These are phyloP conservation scores for Quercus tomentella DNA, from an alignment of 331 rosid genomes.

Conservation along the genomic window DNA sequence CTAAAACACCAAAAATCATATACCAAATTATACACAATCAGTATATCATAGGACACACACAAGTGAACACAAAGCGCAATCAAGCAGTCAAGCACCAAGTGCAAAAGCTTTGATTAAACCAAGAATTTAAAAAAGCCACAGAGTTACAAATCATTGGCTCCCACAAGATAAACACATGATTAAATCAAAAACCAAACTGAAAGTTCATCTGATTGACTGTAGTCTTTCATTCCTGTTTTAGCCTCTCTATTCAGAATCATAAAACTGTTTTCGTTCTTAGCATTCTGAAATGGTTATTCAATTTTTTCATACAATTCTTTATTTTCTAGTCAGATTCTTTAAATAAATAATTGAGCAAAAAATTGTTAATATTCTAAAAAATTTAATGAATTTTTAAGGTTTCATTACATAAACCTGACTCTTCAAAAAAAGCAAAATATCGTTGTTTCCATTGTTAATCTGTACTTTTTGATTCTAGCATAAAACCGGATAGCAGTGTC, in stretches of 20 bases:
- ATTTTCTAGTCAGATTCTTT: background rate
- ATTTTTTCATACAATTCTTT: background rate
- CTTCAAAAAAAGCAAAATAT: too few species aligned
- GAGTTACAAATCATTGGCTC: background rate
- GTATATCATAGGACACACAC: background rate
- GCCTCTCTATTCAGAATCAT: background rate
- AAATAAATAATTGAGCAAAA: background rate
- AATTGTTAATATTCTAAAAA: background rate
- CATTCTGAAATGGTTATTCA: background rate
- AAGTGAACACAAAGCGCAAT: background rate
- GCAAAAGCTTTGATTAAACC: background rate
- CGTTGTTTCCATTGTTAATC: too few species aligned
- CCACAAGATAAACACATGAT: background rate
- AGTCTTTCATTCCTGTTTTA: background rate
- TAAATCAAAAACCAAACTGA: background rate
- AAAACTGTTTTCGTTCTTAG: background rate
- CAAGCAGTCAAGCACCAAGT: background rate
- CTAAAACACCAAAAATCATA: conserved; percentile 21
- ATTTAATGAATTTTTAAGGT: background rate
- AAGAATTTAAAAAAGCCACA: background rate
- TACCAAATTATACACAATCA: background rate
- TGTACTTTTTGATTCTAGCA: too few species aligned
- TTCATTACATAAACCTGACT: background rate
- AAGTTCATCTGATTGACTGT: background rate
- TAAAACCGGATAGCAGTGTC: too few species aligned